These are phyloP conservation scores for Neoboletus magnificus DNA, from an alignment of 768 basidiomycete genomes.

Conservation along the genomic window DNA sequence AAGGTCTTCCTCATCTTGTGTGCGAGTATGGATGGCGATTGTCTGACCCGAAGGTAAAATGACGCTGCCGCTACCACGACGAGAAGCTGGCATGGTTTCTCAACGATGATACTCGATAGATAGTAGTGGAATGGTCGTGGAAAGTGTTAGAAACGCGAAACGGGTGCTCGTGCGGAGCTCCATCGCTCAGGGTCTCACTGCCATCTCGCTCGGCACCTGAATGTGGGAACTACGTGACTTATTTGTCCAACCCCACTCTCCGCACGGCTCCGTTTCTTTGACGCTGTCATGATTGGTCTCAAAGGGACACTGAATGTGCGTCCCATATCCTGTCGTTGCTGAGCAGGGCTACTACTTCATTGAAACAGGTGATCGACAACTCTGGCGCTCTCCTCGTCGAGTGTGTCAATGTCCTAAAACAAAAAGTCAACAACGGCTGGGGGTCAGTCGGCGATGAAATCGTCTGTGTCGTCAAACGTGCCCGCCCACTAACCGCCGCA, in stretches of 20 bases:
- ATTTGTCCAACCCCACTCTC: constrained; percentile 1
- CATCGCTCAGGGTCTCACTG: constrained; percentile 4
- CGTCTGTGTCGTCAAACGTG: constrained; percentile 90
- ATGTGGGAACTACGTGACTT: constrained; percentile 28
- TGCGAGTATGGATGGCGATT: constrained; percentile 83
- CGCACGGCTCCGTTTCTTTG: not conserved
- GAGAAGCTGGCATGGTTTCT: constrained; percentile 57
- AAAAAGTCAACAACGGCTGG: constrained; percentile 94
- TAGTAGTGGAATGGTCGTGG: constrained; percentile 14
- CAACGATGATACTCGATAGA: not conserved
- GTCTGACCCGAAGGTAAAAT: constrained; percentile 72
- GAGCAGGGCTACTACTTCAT: not conserved
- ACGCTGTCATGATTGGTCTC: constrained; percentile 79
- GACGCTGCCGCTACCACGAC: constrained; percentile 75
- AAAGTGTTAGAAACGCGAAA: constrained; percentile 7
- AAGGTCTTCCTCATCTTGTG: constrained; percentile 81
- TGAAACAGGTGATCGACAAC: constrained; percentile 88
- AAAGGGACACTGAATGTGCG: constrained; percentile 86
- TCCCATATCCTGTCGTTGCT: not conserved
- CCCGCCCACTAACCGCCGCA: constrained; percentile 73
- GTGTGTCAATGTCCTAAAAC: constrained; percentile 94
- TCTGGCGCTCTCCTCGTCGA: constrained; percentile 92
- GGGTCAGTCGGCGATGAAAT: constrained; percentile 94
- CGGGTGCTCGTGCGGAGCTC: constrained; percentile 15
- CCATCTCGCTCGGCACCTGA: not conserved